Conservation (phyloP, 2,329 filamentous ascomycete species). For the Arthroderma sp. region DNA sequence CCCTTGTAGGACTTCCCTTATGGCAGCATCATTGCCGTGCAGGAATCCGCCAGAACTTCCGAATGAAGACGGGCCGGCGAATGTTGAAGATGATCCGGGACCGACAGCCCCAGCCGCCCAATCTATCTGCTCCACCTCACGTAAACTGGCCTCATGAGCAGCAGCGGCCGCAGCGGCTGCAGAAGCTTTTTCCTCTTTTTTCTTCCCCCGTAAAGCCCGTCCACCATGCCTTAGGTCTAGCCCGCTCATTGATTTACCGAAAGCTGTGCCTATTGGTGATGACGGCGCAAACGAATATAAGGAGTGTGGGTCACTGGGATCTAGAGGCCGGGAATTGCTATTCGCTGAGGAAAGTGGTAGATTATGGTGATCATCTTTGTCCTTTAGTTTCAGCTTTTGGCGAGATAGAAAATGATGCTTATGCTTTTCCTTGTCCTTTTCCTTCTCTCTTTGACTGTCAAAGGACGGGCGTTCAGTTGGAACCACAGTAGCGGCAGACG, state of each 20-base stretch:
- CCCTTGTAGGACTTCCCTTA: conserved; percentile 31
- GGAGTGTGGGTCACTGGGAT: conserved; percentile 49
- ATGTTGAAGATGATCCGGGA: conserved; percentile 16
- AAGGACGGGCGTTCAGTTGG: conserved; percentile 30
- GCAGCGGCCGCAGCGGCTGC: conserved; percentile 10
- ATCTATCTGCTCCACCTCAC: conserved; percentile 25
- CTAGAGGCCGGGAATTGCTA: conserved; percentile 51
- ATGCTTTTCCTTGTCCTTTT: conserved; percentile 32
- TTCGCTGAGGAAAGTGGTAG: conserved; percentile 51
- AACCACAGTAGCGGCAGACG: conserved; percentile 48
- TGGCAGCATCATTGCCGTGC: conserved; percentile 20
- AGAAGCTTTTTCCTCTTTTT: conserved; percentile 52
- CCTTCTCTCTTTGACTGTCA: conserved; percentile 28
- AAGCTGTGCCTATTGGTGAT: conserved; percentile 48
- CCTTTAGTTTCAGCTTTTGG: conserved; percentile 51
- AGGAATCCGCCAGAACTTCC: conserved; percentile 18
- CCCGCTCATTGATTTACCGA: conserved; percentile 71
- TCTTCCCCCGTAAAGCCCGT: conserved; percentile 65
- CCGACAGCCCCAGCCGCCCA: conserved; percentile 18
- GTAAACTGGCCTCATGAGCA: conserved; percentile 2
- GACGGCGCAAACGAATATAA: conserved; percentile 54
- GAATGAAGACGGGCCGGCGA: conserved; percentile 22
- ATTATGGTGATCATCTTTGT: conserved; percentile 44
- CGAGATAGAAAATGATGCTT: conserved; percentile 54
- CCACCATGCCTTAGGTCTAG: conserved; percentile 67